These are phyloP conservation scores for Amanita inopinata DNA, from an alignment of 768 basidiomycete genomes.

Conservation along the genomic window DNA sequence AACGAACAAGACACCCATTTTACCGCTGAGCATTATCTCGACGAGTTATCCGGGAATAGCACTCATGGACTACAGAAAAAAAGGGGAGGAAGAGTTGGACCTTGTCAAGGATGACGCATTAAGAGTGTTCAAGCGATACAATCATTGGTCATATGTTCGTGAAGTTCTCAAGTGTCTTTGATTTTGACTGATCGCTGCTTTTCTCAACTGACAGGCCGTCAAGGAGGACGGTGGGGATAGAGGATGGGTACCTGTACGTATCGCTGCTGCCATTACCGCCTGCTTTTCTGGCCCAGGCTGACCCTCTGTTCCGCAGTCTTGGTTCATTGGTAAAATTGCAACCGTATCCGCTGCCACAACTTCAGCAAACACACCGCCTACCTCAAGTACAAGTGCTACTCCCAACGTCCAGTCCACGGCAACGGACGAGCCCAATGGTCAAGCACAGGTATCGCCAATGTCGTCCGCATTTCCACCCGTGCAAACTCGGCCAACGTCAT, in stretches of 20 bases:
- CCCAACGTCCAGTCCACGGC: slow-evolving; percentile 16
- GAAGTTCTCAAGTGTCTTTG: slow-evolving; percentile 6
- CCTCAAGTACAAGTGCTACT: slow-evolving; percentile 32
- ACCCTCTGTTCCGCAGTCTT: slow-evolving; percentile 41
- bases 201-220: slow-evolving; percentile 50
- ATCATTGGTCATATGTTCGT: slow-evolving; percentile 90
- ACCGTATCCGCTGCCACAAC: slow-evolving; percentile 14
- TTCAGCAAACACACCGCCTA: slow-evolving; percentile 37
- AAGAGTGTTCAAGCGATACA: slow-evolving; percentile 95
- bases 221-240: slow-evolving; percentile 90
- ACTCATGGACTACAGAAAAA: slow-evolving; percentile 92
- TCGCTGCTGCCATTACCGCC: slow-evolving; percentile 4
- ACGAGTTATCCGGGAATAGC: slow-evolving; percentile 96
- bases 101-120: slow-evolving; percentile 81
- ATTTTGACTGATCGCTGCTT: slow-evolving; percentile 10
- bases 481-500: slow-evolving; percentile 19
- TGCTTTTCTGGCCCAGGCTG: slow-evolving; percentile 5
- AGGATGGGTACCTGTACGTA: slow-evolving; percentile 87
- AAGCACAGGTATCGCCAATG: slow-evolving; percentile 64
- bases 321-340: slow-evolving; percentile 88
- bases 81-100: slow-evolving; percentile 88
- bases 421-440: slow-evolving; percentile 29
- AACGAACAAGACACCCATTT: slow-evolving; percentile 66
- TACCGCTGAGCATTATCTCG: slow-evolving; percentile 88
- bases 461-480: slow-evolving; percentile 70